Evolutionary conservation across 257 asterid species (phyloP).

Genomic region (Scutellaria baicalensis): DNA sequence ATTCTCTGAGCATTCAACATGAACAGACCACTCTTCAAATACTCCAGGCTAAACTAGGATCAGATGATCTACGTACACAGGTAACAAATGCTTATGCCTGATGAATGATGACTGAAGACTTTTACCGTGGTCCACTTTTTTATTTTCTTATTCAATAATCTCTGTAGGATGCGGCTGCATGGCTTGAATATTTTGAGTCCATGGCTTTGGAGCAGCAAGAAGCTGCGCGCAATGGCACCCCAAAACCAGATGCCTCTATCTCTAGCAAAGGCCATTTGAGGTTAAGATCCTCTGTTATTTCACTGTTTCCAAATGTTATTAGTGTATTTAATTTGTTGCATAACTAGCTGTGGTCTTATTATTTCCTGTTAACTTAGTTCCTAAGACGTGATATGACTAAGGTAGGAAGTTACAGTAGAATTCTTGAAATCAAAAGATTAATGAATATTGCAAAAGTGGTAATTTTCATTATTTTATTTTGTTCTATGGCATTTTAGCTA

Average conservation of each 20-base stretch:
- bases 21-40: conserved; percentile 34
- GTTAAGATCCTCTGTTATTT: conserved; percentile 20
- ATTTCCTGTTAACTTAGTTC: neutral
- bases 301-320: neutral
- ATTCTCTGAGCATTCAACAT: conserved; percentile 31
- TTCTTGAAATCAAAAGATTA: neutral
- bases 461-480: neutral
- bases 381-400: neutral
- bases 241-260: conserved; percentile 83
- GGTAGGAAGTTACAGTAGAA: neutral
- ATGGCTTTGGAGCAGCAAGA: conserved; percentile 89
- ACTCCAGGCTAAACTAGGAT: conserved; percentile 29
- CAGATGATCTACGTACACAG: conserved; percentile 32
- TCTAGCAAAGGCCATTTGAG: conserved; percentile 88
- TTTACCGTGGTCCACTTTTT: conserved; percentile 15
- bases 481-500: neutral
- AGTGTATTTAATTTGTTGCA: neutral
- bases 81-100: conserved; percentile 9
- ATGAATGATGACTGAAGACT: neutral
- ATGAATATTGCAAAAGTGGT: neutral
- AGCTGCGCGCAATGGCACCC: conserved; percentile 80
- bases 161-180: conserved; percentile 79
- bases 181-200: conserved; percentile 87
- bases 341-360: too few species aligned
- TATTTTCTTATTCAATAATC: conserved; percentile 16